A percentile compares a stretch with the other conserved stretches of the same genome.
Evolutionary conservation across 164 flowering plant genomes (phyloP).

Genomic region (Liquidambar formosana): DNA sequence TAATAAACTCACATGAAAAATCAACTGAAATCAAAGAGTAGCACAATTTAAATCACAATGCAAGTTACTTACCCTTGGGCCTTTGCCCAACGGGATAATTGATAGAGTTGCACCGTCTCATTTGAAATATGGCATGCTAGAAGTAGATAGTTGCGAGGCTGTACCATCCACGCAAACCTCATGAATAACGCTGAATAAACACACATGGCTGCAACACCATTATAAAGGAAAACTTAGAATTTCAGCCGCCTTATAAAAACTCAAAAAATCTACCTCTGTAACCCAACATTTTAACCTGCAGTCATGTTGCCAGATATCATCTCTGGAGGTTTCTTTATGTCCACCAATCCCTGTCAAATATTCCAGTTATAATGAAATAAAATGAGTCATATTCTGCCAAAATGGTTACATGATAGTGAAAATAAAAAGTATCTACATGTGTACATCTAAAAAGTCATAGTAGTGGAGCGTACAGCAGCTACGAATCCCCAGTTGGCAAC

Average conservation of each 20-base stretch:
- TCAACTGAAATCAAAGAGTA: too few relatives aligned
- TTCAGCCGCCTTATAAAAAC: background rate
- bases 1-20: too few relatives aligned
- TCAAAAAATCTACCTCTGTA: constrained; percentile 1
- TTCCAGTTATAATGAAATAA: constrained; percentile 4
- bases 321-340: constrained; percentile 89
- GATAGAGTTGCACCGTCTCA: constrained; percentile 93
- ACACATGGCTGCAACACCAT: constrained; percentile 75
- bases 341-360: constrained; percentile 75
- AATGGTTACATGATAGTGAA: too few relatives aligned
- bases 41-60: too few relatives aligned
- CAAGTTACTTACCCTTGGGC: constrained; percentile 66
- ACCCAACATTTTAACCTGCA: constrained; percentile 46
- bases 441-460: background rate
- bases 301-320: constrained; percentile 97
- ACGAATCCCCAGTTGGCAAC: constrained; percentile 76
- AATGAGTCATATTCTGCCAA: background rate
- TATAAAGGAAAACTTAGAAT: constrained; percentile 6
- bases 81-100: constrained; percentile 90
- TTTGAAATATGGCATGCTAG: constrained; percentile 93
- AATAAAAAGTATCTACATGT: background rate
- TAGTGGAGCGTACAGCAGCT: constrained; percentile 48
- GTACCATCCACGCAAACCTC: constrained; percentile 99
- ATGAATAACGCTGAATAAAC: constrained; percentile 84
- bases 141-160: constrained; percentile 90